Conservation (phyloP, 2,329 filamentous ascomycete species). For the Calonectria pseudoreteaudii region DNA sequence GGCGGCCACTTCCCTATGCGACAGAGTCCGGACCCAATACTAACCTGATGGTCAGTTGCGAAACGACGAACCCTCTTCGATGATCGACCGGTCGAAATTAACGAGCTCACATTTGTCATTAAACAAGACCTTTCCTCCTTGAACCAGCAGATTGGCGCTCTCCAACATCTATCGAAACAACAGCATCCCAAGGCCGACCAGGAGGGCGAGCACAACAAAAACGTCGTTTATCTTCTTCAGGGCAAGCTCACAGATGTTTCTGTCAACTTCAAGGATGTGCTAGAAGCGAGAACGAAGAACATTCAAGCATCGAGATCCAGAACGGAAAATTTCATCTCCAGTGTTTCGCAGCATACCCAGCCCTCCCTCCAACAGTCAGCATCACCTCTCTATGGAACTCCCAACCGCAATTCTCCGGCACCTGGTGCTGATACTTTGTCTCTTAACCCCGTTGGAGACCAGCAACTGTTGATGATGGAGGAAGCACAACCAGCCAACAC, state of each 20-base stretch:
- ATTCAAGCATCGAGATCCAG: conserved; percentile 92
- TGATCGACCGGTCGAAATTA: conserved; percentile 95
- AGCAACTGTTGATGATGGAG: conserved; percentile 92
- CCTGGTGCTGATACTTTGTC: conserved; percentile 82
- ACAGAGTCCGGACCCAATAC: neutral
- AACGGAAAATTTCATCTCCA: conserved; percentile 96
- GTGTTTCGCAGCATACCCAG: conserved; percentile 82
- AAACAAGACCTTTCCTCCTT: conserved; percentile 90
- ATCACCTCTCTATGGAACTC: conserved; percentile 87
- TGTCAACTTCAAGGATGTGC: conserved; percentile 95
- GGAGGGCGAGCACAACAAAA: conserved; percentile 97
- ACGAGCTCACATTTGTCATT: conserved; percentile 96
- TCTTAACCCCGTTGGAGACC: conserved; percentile 82
- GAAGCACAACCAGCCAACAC: conserved; percentile 87
- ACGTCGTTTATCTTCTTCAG: conserved; percentile 92
- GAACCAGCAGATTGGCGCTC: conserved; percentile 86
- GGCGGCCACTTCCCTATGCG: neutral
- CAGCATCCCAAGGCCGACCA: conserved; percentile 81
- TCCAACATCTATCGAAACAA: conserved; percentile 82
- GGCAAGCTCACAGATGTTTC: conserved; percentile 93
- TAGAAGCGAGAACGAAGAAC: conserved; percentile 97
- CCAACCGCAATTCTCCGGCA: conserved; percentile 73
- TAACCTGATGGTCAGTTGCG: conserved; percentile 70
- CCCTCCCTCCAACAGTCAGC: conserved; percentile 78
- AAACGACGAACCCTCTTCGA: conserved; percentile 97